These are phyloP conservation scores for Dioscorea dumetorum DNA, from an alignment of 106 monocot genomes.

Conservation along the genomic window DNA sequence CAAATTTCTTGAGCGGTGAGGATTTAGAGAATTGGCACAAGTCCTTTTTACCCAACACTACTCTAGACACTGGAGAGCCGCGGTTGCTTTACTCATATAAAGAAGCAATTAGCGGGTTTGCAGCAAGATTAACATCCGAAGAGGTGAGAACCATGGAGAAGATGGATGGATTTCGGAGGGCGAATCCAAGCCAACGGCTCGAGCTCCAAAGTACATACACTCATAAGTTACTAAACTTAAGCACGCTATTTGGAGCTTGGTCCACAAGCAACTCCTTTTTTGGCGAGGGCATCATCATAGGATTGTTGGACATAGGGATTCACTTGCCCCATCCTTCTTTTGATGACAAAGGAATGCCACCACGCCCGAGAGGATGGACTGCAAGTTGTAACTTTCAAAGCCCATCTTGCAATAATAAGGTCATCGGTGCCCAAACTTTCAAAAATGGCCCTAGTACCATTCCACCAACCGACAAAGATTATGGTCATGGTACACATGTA, in stretches of 20 bases:
- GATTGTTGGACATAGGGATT: background rate
- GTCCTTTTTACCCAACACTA: background rate
- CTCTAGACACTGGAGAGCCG: background rate
- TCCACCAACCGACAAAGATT: too few species aligned
- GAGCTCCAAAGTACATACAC: slow-evolving; percentile 44
- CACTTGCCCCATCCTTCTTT: too few species aligned
- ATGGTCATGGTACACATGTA: too few species aligned
- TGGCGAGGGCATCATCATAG: slow-evolving; percentile 39
- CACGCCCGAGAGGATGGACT: too few species aligned
- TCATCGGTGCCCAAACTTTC: too few species aligned
- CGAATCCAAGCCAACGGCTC: slow-evolving; percentile 6
- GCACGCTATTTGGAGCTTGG: background rate
- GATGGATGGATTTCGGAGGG: slow-evolving; percentile 28
- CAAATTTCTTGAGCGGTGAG: background rate
- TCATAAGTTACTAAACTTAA: slow-evolving; percentile 21
- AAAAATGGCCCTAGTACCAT: too few species aligned
- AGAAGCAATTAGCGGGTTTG: slow-evolving; percentile 34
- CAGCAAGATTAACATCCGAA: slow-evolving; percentile 24
- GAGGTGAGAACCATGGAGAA: slow-evolving; percentile 20
- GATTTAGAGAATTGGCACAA: too few species aligned
- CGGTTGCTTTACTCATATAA: slow-evolving; percentile 40
- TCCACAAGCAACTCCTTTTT: slow-evolving; percentile 11
- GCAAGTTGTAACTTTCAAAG: too few species aligned
- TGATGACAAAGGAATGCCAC: too few species aligned
- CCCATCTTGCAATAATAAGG: too few species aligned